These are phyloP conservation scores for Physaria fendleri DNA, from an alignment of 345 rosid species.

Conservation along the genomic window DNA sequence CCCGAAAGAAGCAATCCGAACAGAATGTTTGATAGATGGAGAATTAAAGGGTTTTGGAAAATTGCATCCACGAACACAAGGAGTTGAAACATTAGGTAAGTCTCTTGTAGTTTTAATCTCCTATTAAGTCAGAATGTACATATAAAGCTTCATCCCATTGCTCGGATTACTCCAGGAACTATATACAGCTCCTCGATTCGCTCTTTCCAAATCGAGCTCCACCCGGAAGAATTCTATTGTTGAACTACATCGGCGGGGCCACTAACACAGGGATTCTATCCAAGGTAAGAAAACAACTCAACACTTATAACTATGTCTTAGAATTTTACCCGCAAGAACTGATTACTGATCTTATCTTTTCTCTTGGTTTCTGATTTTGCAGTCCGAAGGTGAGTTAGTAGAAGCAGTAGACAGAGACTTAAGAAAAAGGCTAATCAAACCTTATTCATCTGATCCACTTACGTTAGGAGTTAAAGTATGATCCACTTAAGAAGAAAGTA, in stretches of 20 bases:
- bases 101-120: not conserved
- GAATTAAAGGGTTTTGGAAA: conserved; percentile 96
- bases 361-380: not conserved
- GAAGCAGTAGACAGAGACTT: conserved; percentile 85
- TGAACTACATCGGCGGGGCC: conserved; percentile 86
- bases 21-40: conserved; percentile 69
- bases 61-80: conserved; percentile 96
- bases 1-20: conserved; percentile 77
- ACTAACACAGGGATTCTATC: conserved; percentile 69
- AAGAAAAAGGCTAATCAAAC: conserved; percentile 85
- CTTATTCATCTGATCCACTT: conserved; percentile 64
- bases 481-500: no score
- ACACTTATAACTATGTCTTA: not conserved
- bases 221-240: conserved; percentile 63
- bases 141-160: not conserved
- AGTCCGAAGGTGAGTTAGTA: conserved; percentile 65
- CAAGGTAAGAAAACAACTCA: conserved; percentile 45
- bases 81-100: conserved; percentile 89
- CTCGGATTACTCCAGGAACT: conserved; percentile 46
- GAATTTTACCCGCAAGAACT: no score
- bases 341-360: not conserved
- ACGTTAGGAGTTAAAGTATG: conserved; percentile 68
- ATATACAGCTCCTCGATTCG: conserved; percentile 90
- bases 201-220: conserved; percentile 93
- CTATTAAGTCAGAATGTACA: not conserved